These are phyloP conservation scores for Sarcodon sp. DNA, from an alignment of 768 basidiomycete species.

Conservation along the genomic window DNA sequence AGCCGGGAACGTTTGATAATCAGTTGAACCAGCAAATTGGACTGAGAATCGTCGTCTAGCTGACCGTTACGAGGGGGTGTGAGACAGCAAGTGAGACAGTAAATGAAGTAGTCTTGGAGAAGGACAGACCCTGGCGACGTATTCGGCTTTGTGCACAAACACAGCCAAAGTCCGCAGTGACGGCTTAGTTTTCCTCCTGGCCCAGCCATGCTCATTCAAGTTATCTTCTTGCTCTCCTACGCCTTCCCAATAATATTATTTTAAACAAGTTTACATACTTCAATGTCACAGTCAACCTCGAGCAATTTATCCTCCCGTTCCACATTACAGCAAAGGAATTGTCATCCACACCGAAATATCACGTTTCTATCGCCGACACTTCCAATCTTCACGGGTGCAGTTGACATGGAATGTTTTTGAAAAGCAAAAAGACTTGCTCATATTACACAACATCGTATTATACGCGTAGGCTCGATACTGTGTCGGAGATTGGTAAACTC, in stretches of 20 bases:
- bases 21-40: background rate
- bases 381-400: too few species aligned
- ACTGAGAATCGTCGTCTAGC: background rate
- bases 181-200: slow-evolving; percentile 1
- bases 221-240: slow-evolving; percentile 1
- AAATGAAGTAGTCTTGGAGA: background rate
- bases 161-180: background rate
- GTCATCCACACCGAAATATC: too few species aligned
- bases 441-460: slow-evolving; percentile 5
- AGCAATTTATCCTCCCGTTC: too few species aligned
- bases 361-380: too few species aligned
- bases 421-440: background rate
- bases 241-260: background rate
- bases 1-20: background rate
- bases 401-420: background rate
- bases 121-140: background rate
- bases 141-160: background rate
- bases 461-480: too few species aligned
- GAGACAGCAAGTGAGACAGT: background rate
- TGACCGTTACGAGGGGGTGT: background rate
- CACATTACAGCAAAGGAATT: too few species aligned
- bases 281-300: too few species aligned
- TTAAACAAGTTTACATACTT: too few species aligned
- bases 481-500: too few species aligned
- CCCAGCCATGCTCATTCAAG: slow-evolving; percentile 7